These are phyloP conservation scores for Cladosporium sp. DNA, from an alignment of 2,329 filamentous ascomycete genomes.

Conservation along the genomic window DNA sequence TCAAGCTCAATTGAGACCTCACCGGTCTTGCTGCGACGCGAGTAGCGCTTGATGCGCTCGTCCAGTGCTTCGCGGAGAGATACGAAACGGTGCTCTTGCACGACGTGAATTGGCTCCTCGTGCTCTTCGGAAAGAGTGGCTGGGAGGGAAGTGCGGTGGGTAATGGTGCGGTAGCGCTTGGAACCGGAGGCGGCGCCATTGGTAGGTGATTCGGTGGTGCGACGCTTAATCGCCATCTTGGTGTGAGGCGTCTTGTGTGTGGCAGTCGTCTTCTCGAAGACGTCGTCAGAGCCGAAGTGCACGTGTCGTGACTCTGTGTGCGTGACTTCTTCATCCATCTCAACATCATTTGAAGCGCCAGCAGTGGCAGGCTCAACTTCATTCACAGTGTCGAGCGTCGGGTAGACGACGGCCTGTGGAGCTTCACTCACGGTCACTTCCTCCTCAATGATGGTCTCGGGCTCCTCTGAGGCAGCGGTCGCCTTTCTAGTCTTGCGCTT, in stretches of 20 bases:
- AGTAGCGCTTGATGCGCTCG: conserved; percentile 40
- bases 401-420: conserved; percentile 14
- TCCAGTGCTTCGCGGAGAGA: conserved; percentile 37
- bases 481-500: conserved; percentile 29
- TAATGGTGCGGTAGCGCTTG: conserved; percentile 30
- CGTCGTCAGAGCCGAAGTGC: conserved; percentile 33
- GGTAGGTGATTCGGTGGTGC: conserved; percentile 35
- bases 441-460: conserved; percentile 34
- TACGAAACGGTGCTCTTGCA: conserved; percentile 35
- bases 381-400: conserved; percentile 12
- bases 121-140: conserved; percentile 29
- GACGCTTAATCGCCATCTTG: conserved; percentile 35
- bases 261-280: conserved; percentile 30
- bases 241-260: conserved; percentile 39
- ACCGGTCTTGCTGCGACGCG: conserved; percentile 43
- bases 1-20: conserved; percentile 33
- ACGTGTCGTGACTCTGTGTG: conserved; percentile 32
- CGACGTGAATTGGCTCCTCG: conserved; percentile 25
- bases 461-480: conserved; percentile 28
- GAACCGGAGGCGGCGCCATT: not conserved
- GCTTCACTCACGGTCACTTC: conserved; percentile 23
- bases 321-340: conserved; percentile 22
- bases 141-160: conserved; percentile 38
- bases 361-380: conserved; percentile 23
- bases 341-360: conserved; percentile 24